These are phyloP conservation scores for Podila horticola DNA, from an alignment of 192 early-diverging fungal species.

Conservation along the genomic window DNA sequence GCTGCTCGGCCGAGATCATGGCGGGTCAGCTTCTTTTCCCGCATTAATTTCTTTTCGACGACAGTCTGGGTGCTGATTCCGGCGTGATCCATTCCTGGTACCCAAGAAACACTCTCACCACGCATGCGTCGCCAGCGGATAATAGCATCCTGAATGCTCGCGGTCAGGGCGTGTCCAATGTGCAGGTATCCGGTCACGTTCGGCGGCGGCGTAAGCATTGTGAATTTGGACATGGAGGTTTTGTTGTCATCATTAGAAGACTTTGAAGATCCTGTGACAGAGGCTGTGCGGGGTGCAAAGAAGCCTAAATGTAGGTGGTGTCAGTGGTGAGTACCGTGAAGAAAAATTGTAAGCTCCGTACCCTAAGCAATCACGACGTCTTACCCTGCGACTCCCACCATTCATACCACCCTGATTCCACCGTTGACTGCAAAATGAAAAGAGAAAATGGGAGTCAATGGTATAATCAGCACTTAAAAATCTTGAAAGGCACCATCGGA, in stretches of 20 bases:
- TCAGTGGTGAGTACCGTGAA: background rate
- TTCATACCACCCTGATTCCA: conserved; percentile 94
- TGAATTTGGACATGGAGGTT: conserved; percentile 64
- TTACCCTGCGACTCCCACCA: conserved; percentile 93
- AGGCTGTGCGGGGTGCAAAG: conserved; percentile 37
- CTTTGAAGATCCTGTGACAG: conserved; percentile 54
- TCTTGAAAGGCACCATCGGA: background rate
- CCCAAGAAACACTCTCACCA: conserved; percentile 89
- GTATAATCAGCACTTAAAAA: background rate
- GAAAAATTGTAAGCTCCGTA: background rate
- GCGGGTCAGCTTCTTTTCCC: conserved; percentile 71
- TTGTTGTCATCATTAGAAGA: conserved; percentile 35
- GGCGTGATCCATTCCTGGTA: conserved; percentile 98
- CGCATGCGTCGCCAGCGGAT: conserved; percentile 89
- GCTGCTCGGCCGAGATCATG: conserved; percentile 89
- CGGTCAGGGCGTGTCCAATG: conserved; percentile 92
- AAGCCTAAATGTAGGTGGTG: conserved; percentile 8
- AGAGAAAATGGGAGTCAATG: background rate
- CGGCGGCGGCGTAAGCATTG: conserved; percentile 94
- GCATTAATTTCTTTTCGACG: conserved; percentile 90
- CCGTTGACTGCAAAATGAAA: conserved; percentile 43
- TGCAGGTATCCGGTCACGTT: conserved; percentile 98
- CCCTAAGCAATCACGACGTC: background rate
- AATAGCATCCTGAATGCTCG: conserved; percentile 85
- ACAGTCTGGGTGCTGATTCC: conserved; percentile 98